Evolutionary conservation across 495 filamentous ascomycete genomes (phyloP).

Genomic region (Xylaria acuta): DNA sequence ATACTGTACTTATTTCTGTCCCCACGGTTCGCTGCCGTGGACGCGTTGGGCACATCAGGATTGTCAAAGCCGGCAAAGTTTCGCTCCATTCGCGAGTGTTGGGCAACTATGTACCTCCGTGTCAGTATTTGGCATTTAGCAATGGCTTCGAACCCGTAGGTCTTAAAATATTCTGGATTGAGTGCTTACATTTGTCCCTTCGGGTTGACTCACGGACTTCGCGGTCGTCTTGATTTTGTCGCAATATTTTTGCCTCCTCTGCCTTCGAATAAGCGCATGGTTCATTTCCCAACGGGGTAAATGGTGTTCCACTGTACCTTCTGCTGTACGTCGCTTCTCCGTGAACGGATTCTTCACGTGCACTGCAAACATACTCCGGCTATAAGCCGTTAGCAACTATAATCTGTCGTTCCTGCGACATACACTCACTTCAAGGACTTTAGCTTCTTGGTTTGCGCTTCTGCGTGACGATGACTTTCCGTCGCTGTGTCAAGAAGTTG

Average conservation of each 20-base stretch:
- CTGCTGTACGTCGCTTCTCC: conserved; percentile 58
- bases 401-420: not conserved
- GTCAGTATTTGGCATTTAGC: not conserved
- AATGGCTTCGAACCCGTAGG: not conserved
- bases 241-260: conserved; percentile 64
- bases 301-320: conserved; percentile 39
- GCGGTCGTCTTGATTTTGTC: conserved; percentile 70
- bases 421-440: conserved; percentile 54
- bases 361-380: conserved; percentile 83
- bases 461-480: conserved; percentile 55
- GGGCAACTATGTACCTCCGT: conserved; percentile 14
- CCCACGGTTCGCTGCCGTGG: conserved; percentile 14
- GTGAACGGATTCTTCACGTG: conserved; percentile 79
- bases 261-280: not conserved
- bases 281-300: not conserved
- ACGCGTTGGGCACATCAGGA: not conserved
- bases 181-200: conserved; percentile 74
- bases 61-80: conserved; percentile 29
- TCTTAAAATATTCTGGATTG: conserved; percentile 58
- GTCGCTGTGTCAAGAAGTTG: conserved; percentile 72
- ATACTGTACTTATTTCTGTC: conserved; percentile 36
- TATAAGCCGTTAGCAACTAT: conserved; percentile 46
- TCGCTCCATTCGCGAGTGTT: conserved; percentile 35
- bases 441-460: conserved; percentile 75
- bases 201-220: conserved; percentile 70